Base-by-base conservation (phyloP, 495 filamentous ascomycete genomes). In the Apodospora peruviana region DNA sequence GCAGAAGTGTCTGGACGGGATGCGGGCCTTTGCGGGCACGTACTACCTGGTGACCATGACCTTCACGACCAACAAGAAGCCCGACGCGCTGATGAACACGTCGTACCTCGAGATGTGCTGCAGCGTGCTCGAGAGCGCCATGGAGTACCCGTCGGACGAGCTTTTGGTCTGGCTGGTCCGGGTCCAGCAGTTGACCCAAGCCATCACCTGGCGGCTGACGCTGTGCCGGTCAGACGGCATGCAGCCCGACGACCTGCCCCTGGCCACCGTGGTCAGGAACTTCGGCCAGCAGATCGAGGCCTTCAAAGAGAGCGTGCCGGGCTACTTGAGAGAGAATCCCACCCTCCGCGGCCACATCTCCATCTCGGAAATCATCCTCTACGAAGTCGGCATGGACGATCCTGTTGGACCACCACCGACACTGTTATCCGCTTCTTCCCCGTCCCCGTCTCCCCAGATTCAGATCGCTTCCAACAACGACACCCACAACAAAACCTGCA, bases 1-100 rank as follows among this genome's bases (percentile, higher is more conserved):
- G 5, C 39, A 53, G 10, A 40, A 48, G 27, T 47, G 27, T 32
- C 50, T 67, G 10, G 64, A 67, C 43, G 18, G 45, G 47, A 59
- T 59, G 54, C 50, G 64, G 17, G 61, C 61, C 5, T 59, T 60
- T 51, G 55, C 52, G 5, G 64, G 61, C n/a, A 59, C 56, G 0
- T 67, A 64, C 37, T 67, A 67, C 24, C 14, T 32, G 27, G 14
- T 18, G 24, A 35, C 14, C 16, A 63, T 57, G 4, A 49, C 57
- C 25, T 67, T 62, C 45, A 64, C 55, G 8, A 62, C 64, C 16
- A 64, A 62, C 54, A 62, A 67, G 29, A 52, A 54, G 41, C 57
- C 59, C 2, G 64, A 67, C 43, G 55, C 55, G 10, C 43, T 67
- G 35, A 60, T 62, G 61, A 52, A 54, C 27, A 57, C 61, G 0